A percentile compares a stretch with the other conserved stretches of the same genome.
Evolutionary conservation across 352 stramenopile species (phyloP).

Genomic region (Peronospora destructor): DNA sequence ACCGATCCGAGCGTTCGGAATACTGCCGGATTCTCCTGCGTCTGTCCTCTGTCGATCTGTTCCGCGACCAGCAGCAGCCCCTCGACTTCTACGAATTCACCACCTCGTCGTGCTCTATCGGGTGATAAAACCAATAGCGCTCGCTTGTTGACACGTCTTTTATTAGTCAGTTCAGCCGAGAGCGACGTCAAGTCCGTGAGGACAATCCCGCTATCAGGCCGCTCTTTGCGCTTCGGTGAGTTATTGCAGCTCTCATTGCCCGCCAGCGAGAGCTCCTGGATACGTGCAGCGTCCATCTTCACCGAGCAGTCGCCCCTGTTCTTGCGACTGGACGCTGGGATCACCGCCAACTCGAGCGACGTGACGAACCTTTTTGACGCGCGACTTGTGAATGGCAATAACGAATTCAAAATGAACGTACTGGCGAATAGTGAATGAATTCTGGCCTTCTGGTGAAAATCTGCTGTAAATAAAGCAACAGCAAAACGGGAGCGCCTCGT

Average conservation of each 20-base stretch:
- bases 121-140: conserved; percentile 20
- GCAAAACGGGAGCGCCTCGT: no score
- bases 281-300: conserved; percentile 23
- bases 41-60: conserved; percentile 22
- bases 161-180: conserved; percentile 5
- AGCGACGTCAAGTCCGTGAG: conserved; percentile 14
- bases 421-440: neutral
- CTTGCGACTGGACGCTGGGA: conserved; percentile 5
- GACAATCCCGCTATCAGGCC: conserved; percentile 9
- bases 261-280: conserved; percentile 37
- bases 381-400: conserved; percentile 26
- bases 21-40: conserved; percentile 9
- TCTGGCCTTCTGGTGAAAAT: conserved; percentile 2
- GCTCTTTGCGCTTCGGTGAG: conserved; percentile 29
- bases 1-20: conserved; percentile 49
- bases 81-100: conserved; percentile 39
- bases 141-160: conserved; percentile 42
- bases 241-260: neutral
- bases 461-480: neutral
- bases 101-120: conserved; percentile 15
- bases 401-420: conserved; percentile 17
- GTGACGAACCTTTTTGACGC: conserved; percentile 10
- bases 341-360: conserved; percentile 14
- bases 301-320: conserved; percentile 7
- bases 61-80: conserved; percentile 46